These are phyloP conservation scores for Kluyveromyces sp. DNA, from an alignment of 1,139 yeast genomes.

Conservation along the genomic window DNA sequence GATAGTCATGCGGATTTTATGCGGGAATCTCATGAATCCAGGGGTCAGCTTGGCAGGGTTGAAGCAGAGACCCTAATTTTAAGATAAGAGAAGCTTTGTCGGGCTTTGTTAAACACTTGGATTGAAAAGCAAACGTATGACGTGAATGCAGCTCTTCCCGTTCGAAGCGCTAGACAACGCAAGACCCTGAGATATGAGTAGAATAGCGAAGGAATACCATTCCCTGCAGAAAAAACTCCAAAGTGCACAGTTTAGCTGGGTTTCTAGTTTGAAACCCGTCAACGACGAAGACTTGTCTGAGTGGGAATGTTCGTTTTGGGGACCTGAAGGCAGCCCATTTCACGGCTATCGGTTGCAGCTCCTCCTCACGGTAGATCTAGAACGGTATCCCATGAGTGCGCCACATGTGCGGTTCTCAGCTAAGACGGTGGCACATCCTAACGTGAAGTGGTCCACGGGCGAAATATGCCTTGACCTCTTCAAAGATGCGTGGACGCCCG, in stretches of 20 bases:
- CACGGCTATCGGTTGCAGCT: conserved; percentile 54
- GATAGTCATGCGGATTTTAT: no score
- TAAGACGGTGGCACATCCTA: conserved; percentile 64
- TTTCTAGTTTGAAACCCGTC: conserved; percentile 40
- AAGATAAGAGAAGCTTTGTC: no score
- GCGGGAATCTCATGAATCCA: no score
- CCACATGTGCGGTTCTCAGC: conserved; percentile 50
- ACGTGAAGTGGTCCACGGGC: conserved; percentile 61
- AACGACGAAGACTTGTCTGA: conserved; percentile 37
- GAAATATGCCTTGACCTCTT: conserved; percentile 82
- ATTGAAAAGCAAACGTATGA: no score
- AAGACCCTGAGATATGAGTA: not conserved
- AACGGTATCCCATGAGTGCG: conserved; percentile 61
- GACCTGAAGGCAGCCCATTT: conserved; percentile 52
- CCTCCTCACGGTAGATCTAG: conserved; percentile 41
- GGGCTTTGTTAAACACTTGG: no score
- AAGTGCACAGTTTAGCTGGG: conserved; percentile 34
- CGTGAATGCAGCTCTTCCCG: no score
- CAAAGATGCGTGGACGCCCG: conserved; percentile 73
- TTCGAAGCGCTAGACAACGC: not conserved
- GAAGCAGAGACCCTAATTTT: no score
- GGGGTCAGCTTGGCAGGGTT: no score
- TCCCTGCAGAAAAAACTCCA: conserved; percentile 34
- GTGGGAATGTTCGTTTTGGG: conserved; percentile 58
- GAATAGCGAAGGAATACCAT: conserved; percentile 37